Evolutionary conservation across 495 filamentous ascomycete species (phyloP).

Genomic region (Trichoderma virens): DNA sequence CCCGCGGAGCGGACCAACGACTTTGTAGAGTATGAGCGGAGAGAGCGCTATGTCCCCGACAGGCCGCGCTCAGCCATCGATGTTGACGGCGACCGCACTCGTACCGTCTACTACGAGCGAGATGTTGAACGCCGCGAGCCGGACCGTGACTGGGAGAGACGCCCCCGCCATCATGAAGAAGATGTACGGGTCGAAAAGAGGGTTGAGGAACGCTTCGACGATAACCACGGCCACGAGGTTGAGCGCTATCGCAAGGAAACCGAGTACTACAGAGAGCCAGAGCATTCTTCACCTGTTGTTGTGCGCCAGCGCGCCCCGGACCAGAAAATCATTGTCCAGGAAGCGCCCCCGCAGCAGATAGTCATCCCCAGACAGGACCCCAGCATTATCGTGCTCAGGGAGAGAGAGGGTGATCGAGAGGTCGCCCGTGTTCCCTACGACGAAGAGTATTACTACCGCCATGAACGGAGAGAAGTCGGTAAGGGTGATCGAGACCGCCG

Average conservation of each 20-base stretch:
- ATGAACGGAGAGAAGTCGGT: constrained; percentile 46
- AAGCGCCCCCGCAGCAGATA: constrained; percentile 59
- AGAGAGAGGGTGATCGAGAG: constrained; percentile 40
- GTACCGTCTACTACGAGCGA: constrained; percentile 34
- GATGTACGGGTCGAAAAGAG: constrained; percentile 42
- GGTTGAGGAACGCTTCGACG: constrained; percentile 34
- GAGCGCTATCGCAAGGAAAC: constrained; percentile 59
- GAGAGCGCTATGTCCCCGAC: constrained; percentile 36
- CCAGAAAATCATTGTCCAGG: constrained; percentile 67
- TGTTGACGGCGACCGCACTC: constrained; percentile 40
- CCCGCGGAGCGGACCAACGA: constrained; percentile 28
- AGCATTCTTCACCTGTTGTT: constrained; percentile 54
- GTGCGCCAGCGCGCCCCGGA: constrained; percentile 55
- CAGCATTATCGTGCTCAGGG: constrained; percentile 60
- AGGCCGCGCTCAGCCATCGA: constrained; percentile 38
- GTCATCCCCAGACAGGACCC: constrained; percentile 59
- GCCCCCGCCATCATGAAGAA: constrained; percentile 25
- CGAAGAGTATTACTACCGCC: constrained; percentile 62
- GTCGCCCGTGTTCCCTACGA: constrained; percentile 35
- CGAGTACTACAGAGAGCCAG: constrained; percentile 56
- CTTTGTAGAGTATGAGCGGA: constrained; percentile 40
- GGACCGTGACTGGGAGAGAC: constrained; percentile 40
- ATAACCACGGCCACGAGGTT: constrained; percentile 40
- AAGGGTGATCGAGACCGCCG: constrained; percentile 44
- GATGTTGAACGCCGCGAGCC: constrained; percentile 42